Evolutionary conservation across 2,329 filamentous ascomycete species (phyloP), one percentile per base, ranked within the genome.

Genomic region (Diplodia corticola): DNA sequence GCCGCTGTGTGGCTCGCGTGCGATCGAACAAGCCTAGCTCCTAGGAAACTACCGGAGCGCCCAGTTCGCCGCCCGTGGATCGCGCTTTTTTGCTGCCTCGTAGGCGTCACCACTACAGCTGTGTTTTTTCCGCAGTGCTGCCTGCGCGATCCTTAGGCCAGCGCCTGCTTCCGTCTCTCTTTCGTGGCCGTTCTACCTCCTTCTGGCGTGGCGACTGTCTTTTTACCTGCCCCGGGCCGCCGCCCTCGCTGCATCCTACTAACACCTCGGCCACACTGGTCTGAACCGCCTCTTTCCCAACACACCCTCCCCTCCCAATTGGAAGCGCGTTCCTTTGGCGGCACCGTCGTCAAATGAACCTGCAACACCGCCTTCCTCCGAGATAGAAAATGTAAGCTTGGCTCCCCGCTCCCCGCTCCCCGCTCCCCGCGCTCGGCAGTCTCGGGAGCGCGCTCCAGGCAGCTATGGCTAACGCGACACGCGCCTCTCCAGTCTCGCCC

Each of bases 261-360:
- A n/a, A n/a, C 44, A 35, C 28, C 57, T 22, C 44, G 57, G 37
- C 55, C 55, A 17, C 55, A 30, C 40, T 33, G 33, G 17, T 61
- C 40, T 61, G 46, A 40, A 48, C 33, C 37, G 46, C 51, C 51
- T 20, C n/a, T n/a, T n/a, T n/a, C 35, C 33, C 35, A 51, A 30
- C 13, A 44, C 20, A 12, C 28, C 30, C 22, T 30, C 46, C 49
- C 35, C 22, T n/a, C 67, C 67, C 70, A 68, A 71, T 69, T 69
- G 69, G 78, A 55, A 80, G 92, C 92, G 92, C 92, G 92, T 96
- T 92, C 84, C 90, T 77, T 96, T 95, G 92, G 85, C 91, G 91
- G 89, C 89, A 82, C 69, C 71, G 90, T 92, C 93, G 92, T 96
- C 92, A 94, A 92, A 97, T 97, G 93, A 97, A 95, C 92, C 92